phyloP scores from a whole-genome alignment of 441 rosid species.

The Gossypium gossypioides region DNA sequence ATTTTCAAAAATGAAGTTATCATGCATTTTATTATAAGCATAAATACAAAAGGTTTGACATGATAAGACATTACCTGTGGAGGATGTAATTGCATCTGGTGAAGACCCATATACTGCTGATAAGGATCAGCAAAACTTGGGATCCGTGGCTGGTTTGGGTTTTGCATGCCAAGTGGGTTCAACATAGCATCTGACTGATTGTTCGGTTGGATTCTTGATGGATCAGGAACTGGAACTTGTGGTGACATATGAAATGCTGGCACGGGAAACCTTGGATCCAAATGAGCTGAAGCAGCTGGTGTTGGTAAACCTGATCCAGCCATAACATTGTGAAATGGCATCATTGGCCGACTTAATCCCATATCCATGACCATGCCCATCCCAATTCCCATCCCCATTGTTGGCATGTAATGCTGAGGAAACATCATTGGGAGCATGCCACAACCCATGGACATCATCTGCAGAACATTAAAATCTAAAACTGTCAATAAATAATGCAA shows the following conservation, averaged over 20 bases:
- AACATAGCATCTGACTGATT: constrained; percentile 30
- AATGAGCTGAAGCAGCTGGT: constrained; percentile 43
- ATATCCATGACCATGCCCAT: constrained; percentile 53
- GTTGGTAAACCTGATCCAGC: constrained; percentile 45
- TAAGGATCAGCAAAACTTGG: constrained; percentile 50
- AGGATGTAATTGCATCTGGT: constrained; percentile 41
- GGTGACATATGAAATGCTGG: constrained; percentile 47
- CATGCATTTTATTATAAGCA: not conserved
- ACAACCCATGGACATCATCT: constrained; percentile 99
- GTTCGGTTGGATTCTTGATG: constrained; percentile 38
- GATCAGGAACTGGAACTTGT: constrained; percentile 39
- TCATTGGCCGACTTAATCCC: constrained; percentile 56
- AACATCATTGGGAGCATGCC: constrained; percentile 84
- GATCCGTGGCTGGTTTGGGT: constrained; percentile 32
- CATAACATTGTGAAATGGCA: constrained; percentile 64
- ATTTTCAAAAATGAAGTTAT: not conserved
- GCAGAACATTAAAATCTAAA: constrained; percentile 26
- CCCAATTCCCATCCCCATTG: constrained; percentile 46
- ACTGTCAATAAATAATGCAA: constrained; percentile 19
- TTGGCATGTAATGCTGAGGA: constrained; percentile 71
- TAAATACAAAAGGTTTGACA: not conserved
- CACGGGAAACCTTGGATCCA: constrained; percentile 45
- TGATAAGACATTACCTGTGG: constrained; percentile 36
- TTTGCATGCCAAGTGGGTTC: constrained; percentile 27
- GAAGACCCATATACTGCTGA: constrained; percentile 54